These are phyloP conservation scores for Kazachstania kunashirensis DNA, from an alignment of 805 yeast species.

Conservation along the genomic window DNA sequence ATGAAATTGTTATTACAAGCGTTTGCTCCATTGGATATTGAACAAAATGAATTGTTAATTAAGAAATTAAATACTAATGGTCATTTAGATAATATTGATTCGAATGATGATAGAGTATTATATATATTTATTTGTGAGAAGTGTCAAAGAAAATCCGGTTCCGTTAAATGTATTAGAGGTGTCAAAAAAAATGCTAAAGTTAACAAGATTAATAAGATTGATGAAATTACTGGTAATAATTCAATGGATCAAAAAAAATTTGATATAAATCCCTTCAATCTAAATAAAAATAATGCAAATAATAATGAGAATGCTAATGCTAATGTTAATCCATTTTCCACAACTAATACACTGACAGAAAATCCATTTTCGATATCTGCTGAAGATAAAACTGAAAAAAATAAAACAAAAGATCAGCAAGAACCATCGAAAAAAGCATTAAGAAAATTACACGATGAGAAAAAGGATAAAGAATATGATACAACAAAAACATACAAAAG, in stretches of 20 bases:
- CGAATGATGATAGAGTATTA: constrained; percentile 70
- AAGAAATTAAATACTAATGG: no score
- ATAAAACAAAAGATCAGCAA: constrained; percentile 1
- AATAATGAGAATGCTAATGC: constrained; percentile 31
- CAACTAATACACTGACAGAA: background rate
- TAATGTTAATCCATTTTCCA: constrained; percentile 17
- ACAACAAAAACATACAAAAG: constrained; percentile 42
- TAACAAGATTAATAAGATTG: constrained; percentile 35
- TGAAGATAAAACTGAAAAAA: background rate
- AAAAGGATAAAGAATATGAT: constrained; percentile 17
- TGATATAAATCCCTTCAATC: constrained; percentile 29
- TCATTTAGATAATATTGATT: no score
- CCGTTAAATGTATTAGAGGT: constrained; percentile 70
- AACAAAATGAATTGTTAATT: constrained; percentile 20
- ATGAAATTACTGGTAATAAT: constrained; percentile 34
- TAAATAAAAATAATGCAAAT: constrained; percentile 7
- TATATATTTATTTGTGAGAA: constrained; percentile 71
- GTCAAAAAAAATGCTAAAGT: constrained; percentile 46
- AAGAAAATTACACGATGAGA: constrained; percentile 24
- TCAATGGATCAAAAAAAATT: constrained; percentile 37
- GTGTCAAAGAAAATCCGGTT: constrained; percentile 64
- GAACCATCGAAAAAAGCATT: constrained; percentile 29
- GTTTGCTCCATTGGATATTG: constrained; percentile 58
- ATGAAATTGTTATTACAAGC: constrained; percentile 72
- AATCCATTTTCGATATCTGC: constrained; percentile 2